phyloP scores from a whole-genome alignment of 805 yeast species.

The Debaryomyces maramus region DNA sequence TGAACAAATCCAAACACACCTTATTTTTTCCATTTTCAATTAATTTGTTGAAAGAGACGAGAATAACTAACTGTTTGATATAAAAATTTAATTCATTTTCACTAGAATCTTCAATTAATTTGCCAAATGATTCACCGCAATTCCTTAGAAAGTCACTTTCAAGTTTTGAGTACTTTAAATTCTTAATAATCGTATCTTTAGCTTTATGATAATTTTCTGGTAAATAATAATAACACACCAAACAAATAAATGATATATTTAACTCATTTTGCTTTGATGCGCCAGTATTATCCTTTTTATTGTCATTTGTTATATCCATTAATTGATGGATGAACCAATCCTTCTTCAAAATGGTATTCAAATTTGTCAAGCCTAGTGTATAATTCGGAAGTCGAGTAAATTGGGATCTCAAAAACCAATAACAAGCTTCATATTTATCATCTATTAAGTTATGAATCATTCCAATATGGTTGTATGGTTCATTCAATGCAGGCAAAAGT shows the following conservation, averaged over 20 bases:
- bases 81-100: conserved; percentile 15
- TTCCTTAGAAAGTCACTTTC: conserved; percentile 23
- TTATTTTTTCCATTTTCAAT: conserved; percentile 8
- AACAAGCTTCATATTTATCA: conserved; percentile 47
- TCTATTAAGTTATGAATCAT: conserved; percentile 41
- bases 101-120: conserved; percentile 7
- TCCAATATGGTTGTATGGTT: conserved; percentile 62
- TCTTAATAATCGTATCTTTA: conserved; percentile 22
- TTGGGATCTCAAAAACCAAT: conserved; percentile 57
- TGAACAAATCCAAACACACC: conserved; percentile 12
- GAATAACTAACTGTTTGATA: conserved; percentile 23
- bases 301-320: background rate
- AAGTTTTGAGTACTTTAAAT: conserved; percentile 22
- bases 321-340: conserved; percentile 32
- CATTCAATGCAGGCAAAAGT: conserved; percentile 67
- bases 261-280: conserved; percentile 14
- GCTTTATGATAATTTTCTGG: conserved; percentile 31
- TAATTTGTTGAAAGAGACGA: conserved; percentile 22
- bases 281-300: conserved; percentile 15
- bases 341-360: conserved; percentile 38
- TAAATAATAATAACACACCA: conserved; percentile 43
- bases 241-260: conserved; percentile 29
- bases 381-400: conserved; percentile 51
- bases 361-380: conserved; percentile 47
- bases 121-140: conserved; percentile 12